These are phyloP conservation scores for Barnettozyma wickerhamii DNA, from an alignment of 805 yeast genomes.

Conservation along the genomic window DNA sequence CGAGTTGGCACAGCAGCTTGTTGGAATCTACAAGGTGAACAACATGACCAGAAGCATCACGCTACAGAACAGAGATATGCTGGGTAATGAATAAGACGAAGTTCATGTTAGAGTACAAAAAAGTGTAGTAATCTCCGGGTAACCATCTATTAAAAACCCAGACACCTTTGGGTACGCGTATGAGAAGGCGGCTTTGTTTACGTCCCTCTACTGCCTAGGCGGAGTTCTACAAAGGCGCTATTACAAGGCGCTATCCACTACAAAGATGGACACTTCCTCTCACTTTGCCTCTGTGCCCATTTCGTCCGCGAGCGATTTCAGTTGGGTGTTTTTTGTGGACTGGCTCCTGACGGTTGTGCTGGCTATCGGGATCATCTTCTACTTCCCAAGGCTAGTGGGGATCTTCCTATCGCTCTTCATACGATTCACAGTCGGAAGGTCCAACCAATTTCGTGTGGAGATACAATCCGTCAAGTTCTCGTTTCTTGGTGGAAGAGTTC, in stretches of 20 bases:
- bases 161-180: no score
- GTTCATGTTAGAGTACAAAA: not conserved
- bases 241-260: no score
- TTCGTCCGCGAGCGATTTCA: slow-evolving; percentile 25
- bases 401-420: slow-evolving; percentile 46
- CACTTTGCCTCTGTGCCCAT: not conserved
- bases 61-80: slow-evolving; percentile 56
- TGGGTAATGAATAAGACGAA: slow-evolving; percentile 9
- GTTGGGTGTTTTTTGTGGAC: slow-evolving; percentile 79
- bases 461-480: slow-evolving; percentile 75
- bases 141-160: no score
- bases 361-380: slow-evolving; percentile 63
- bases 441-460: slow-evolving; percentile 51
- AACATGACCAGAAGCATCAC: slow-evolving; percentile 89
- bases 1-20: slow-evolving; percentile 89
- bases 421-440: slow-evolving; percentile 59
- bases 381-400: slow-evolving; percentile 71
- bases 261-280: not conserved
- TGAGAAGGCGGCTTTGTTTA: no score
- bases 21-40: slow-evolving; percentile 90
- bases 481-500: slow-evolving; percentile 75
- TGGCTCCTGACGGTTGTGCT: slow-evolving; percentile 71
- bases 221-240: no score
- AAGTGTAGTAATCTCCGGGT: no score
- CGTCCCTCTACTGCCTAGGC: no score